Percentiles rank a stretch among this genome's conserved stretches.
These are phyloP conservation scores for Gastrolobium bilobum DNA, from an alignment of 306 rosid genomes.

Conservation along the genomic window DNA sequence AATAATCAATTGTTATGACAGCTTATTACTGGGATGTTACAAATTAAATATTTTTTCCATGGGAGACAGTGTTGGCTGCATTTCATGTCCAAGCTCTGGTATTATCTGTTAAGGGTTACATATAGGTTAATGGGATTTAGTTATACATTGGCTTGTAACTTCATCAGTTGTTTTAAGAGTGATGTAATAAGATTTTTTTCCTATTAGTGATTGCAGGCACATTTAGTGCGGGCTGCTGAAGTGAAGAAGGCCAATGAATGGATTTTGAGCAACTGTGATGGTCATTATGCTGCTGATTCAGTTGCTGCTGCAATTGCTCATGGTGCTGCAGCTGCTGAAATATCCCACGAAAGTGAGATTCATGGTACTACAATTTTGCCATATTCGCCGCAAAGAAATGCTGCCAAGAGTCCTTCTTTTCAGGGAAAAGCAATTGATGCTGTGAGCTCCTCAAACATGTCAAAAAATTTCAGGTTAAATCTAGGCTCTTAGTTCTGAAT, in stretches of 20 bases:
- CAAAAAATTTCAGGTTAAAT: slow-evolving; percentile 91
- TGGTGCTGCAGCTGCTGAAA: slow-evolving; percentile 83
- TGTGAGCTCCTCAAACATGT: slow-evolving; percentile 78
- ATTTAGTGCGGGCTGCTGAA: slow-evolving; percentile 96
- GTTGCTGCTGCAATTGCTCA: slow-evolving; percentile 94
- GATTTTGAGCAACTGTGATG: slow-evolving; percentile 95
- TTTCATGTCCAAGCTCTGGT: slow-evolving; percentile 13
- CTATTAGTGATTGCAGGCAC: slow-evolving; percentile 99
- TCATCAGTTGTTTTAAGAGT: slow-evolving; percentile 56
- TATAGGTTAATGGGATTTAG: slow-evolving; percentile 37
- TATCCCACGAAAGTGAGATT: slow-evolving; percentile 70
- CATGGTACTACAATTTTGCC: slow-evolving; percentile 57
- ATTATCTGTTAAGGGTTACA: slow-evolving; percentile 25
- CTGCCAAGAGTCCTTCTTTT: slow-evolving; percentile 61
- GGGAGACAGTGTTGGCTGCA: slow-evolving; percentile 8
- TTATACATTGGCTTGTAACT: slow-evolving; percentile 19
- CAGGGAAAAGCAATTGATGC: slow-evolving; percentile 82
- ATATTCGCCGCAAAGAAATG: slow-evolving; percentile 64
- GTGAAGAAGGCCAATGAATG: slow-evolving; percentile 95
- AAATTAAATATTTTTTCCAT: neutral
- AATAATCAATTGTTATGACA: slow-evolving; percentile 29
- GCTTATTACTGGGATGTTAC: neutral
- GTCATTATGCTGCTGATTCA: slow-evolving; percentile 94
- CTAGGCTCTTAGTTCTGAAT: slow-evolving; percentile 37
- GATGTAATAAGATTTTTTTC: slow-evolving; percentile 79